A percentile compares a stretch with the other conserved stretches of the same genome.
phyloP scores from a whole-genome alignment of 306 rosid genomes.

The Sophora flavescens region DNA sequence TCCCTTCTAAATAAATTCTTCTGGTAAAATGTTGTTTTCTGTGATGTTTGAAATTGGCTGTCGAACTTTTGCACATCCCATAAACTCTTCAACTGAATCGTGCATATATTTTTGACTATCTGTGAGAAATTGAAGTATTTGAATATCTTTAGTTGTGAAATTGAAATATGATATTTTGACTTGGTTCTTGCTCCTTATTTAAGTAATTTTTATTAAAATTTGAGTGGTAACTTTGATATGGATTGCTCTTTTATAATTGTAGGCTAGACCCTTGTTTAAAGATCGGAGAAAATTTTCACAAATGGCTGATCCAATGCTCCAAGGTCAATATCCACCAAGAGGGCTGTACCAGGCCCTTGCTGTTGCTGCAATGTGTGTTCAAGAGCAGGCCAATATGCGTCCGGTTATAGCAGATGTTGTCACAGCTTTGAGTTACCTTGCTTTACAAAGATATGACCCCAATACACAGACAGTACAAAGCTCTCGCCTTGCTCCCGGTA shows the following conservation, averaged over 20 bases:
- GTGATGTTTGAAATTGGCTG: constrained; percentile 21
- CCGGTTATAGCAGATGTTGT: constrained; percentile 90
- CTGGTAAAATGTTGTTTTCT: neutral
- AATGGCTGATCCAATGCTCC: constrained; percentile 86
- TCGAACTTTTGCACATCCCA: constrained; percentile 5
- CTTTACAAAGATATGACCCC: constrained; percentile 70
- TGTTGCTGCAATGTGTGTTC: constrained; percentile 92
- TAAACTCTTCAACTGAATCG: neutral
- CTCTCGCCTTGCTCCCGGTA: constrained; percentile 63
- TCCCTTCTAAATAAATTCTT: neutral
- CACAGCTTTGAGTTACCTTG: constrained; percentile 90
- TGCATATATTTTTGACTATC: neutral
- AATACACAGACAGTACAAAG: constrained; percentile 60
- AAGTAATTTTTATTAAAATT: constrained; percentile 20
- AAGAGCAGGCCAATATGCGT: constrained; percentile 85
- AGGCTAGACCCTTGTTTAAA: constrained; percentile 84
- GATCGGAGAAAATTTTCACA: constrained; percentile 67
- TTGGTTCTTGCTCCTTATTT: constrained; percentile 13
- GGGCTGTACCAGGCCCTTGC: constrained; percentile 90
- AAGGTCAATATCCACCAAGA: constrained; percentile 81
- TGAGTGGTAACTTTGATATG: neutral
- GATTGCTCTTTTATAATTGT: constrained; percentile 39
- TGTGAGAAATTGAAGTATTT: neutral
- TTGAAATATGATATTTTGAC: constrained; percentile 4
- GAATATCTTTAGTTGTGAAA: neutral